Conservation (phyloP, 2,329 filamentous ascomycete species). For the Colletotrichum chrysophilum region DNA sequence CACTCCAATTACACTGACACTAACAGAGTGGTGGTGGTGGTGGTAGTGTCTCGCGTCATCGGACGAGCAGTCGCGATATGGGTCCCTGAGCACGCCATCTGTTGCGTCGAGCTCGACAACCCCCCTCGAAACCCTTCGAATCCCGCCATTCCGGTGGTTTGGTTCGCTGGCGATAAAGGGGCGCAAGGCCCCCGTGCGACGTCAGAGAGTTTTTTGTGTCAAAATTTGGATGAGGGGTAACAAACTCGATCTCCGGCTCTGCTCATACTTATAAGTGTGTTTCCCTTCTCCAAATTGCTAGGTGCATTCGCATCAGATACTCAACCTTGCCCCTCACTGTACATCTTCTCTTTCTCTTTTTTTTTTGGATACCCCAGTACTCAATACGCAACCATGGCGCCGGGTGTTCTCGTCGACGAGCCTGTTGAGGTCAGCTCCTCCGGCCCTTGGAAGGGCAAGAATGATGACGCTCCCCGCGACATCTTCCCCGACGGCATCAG, state of each 20-base stretch:
- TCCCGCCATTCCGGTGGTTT: background rate
- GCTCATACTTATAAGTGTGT: background rate
- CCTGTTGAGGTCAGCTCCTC: background rate
- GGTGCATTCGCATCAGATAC: background rate
- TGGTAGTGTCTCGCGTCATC: slow-evolving; percentile 19
- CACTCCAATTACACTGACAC: background rate
- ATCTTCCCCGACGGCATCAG: slow-evolving; percentile 54
- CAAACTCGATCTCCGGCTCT: background rate
- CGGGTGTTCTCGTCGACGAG: slow-evolving; percentile 24
- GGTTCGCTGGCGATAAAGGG: background rate
- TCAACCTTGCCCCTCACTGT: background rate
- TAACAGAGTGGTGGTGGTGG: background rate
- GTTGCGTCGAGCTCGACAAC: slow-evolving; percentile 16
- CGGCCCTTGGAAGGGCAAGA: slow-evolving; percentile 28
- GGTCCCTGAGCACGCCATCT: slow-evolving; percentile 22
- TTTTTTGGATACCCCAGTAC: background rate
- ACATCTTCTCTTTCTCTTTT: background rate
- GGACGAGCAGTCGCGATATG: slow-evolving; percentile 20
- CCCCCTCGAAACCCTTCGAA: background rate
- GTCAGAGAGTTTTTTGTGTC: background rate
- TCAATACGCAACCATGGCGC: slow-evolving; percentile 20
- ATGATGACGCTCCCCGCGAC: slow-evolving; percentile 36
- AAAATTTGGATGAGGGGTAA: slow-evolving; percentile 2
- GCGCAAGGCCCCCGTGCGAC: background rate
- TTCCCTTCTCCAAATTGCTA: background rate